These are phyloP conservation scores for Rutstroemia sydowiana DNA, from an alignment of 2,329 filamentous ascomycete species.

Conservation along the genomic window DNA sequence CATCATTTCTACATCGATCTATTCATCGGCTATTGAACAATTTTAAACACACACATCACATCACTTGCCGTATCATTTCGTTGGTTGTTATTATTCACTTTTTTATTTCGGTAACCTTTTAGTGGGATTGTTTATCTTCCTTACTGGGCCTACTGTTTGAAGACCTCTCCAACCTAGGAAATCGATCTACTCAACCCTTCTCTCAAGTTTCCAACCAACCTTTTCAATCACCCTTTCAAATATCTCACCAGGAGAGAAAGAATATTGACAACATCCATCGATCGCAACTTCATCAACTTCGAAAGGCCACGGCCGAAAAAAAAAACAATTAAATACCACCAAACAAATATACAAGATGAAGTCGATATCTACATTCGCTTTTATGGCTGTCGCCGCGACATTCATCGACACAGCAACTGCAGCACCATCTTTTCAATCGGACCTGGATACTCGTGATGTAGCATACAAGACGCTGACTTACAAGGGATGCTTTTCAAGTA, in stretches of 20 bases:
- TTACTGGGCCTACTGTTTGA: background rate
- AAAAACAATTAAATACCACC: slow-evolving; percentile 14
- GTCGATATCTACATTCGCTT: slow-evolving; percentile 16
- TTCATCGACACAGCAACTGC: slow-evolving; percentile 15
- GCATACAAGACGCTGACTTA: slow-evolving; percentile 10
- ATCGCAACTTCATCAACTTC: background rate
- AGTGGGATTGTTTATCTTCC: background rate
- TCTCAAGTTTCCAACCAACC: background rate
- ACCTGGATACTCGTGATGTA: too few species aligned
- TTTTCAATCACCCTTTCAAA: background rate
- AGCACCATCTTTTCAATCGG: slow-evolving; percentile 3
- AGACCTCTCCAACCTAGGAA: background rate
- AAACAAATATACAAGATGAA: too few species aligned
- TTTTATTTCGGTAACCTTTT: too few species aligned
- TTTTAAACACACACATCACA: too few species aligned
- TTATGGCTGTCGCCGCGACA: slow-evolving; percentile 15
- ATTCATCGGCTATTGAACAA: too few species aligned
- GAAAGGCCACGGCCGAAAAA: slow-evolving; percentile 18
- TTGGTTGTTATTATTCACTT: too few species aligned
- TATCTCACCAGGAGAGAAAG: background rate
- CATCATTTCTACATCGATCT: background rate
- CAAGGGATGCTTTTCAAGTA: slow-evolving; percentile 26
- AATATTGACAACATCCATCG: background rate
- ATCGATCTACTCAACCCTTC: background rate
- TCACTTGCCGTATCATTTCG: too few species aligned